These are phyloP conservation scores for Helianthus tuberosus DNA, from an alignment of 129 eudicot genomes.

Conservation along the genomic window DNA sequence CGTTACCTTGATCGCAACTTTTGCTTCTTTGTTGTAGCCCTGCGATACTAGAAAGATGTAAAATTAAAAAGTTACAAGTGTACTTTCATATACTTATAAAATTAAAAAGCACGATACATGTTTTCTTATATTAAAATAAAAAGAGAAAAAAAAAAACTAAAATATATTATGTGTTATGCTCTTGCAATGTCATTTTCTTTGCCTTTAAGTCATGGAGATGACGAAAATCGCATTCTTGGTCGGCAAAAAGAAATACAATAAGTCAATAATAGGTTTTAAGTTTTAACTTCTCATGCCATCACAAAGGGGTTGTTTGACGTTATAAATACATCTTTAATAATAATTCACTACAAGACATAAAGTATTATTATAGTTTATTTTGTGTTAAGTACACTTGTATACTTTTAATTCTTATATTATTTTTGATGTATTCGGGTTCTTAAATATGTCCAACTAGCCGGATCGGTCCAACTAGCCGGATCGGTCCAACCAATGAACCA, in stretches of 20 bases:
- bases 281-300: neutral
- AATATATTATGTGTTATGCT: neutral
- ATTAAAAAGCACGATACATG: neutral
- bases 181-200: conserved; percentile 23
- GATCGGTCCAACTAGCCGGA: too few relatives aligned
- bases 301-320: neutral
- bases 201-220: conserved; percentile 13
- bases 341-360: too few relatives aligned
- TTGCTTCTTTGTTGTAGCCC: conserved; percentile 49
- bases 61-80: too few relatives aligned
- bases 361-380: too few relatives aligned
- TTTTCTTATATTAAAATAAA: neutral
- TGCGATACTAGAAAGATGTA: conserved; percentile 31
- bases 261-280: neutral
- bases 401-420: too few relatives aligned
- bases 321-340: neutral
- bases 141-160: neutral
- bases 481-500: too few relatives aligned
- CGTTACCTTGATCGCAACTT: conserved; percentile 78
- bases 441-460: too few relatives aligned
- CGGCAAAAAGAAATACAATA: conserved; percentile 11
- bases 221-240: conserved; percentile 7
- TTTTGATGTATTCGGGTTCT: too few relatives aligned
- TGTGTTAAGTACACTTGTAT: too few relatives aligned
- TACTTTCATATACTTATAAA: neutral